Percentiles rank a stretch among this genome's conserved stretches.
phyloP scores from a whole-genome alignment of 2,329 filamentous ascomycete genomes.

The Dothiorella sarmentorum region DNA sequence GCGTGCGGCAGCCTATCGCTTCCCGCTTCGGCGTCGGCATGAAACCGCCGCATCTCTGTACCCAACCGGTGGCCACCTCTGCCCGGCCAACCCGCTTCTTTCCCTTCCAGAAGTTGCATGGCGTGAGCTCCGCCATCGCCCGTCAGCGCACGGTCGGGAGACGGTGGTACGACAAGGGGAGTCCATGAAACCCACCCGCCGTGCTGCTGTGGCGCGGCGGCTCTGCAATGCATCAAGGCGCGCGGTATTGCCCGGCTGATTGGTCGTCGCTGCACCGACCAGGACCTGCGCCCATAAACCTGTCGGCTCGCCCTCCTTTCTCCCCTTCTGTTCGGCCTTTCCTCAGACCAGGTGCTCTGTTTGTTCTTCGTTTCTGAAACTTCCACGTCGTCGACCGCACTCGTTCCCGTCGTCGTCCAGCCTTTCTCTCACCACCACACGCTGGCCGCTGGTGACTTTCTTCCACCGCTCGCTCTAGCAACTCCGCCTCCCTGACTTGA shows the following conservation, averaged over 20 bases:
- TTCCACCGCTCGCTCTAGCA: too few relatives aligned
- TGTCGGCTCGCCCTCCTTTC: slow-evolving; percentile 9
- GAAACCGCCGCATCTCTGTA: neutral
- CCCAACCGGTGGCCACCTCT: neutral
- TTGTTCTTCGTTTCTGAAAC: slow-evolving; percentile 10
- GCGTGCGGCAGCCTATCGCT: neutral
- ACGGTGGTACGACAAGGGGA: slow-evolving; percentile 14
- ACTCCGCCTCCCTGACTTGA: neutral
- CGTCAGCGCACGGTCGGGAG: slow-evolving; percentile 8
- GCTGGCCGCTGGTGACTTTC: slow-evolving; percentile 6
- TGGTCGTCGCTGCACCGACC: slow-evolving; percentile 7
- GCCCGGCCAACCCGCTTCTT: neutral
- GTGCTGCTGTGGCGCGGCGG: slow-evolving; percentile 11
- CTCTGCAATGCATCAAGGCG: slow-evolving; percentile 7
- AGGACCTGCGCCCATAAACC: slow-evolving; percentile 12
- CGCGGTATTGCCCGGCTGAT: slow-evolving; percentile 8
- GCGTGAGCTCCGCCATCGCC: neutral
- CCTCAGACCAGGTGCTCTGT: slow-evolving; percentile 5
- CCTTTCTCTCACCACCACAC: neutral
- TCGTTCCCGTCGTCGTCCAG: neutral
- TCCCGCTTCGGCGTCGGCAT: neutral
- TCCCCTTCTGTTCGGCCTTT: slow-evolving; percentile 3
- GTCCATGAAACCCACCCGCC: slow-evolving; percentile 1
- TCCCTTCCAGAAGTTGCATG: slow-evolving; percentile 8
- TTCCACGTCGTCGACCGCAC: neutral